Evolutionary conservation across 768 basidiomycete genomes (phyloP).

Genomic region (Termitomyces sp.): DNA sequence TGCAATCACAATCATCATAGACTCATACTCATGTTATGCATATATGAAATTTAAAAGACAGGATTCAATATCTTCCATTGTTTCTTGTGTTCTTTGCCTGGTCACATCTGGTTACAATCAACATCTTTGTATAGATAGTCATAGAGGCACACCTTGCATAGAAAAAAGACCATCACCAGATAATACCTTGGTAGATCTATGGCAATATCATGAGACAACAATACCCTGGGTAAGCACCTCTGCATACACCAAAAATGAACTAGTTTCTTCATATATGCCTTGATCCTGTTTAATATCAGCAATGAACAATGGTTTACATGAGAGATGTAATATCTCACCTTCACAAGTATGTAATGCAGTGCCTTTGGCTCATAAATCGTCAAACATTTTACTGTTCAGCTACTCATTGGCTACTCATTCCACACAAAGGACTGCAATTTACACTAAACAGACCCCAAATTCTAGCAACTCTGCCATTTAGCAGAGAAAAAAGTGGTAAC

Average conservation of each 20-base stretch:
- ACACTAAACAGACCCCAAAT: constrained; percentile 1
- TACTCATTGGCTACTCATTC: no score
- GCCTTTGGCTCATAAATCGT: constrained; percentile 32
- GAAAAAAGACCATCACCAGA: neutral
- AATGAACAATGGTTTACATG: no score
- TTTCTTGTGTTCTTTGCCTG: no score
- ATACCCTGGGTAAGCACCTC: no score
- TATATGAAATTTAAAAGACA: no score
- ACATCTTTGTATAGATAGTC: neutral
- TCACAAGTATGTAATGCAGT: constrained; percentile 29
- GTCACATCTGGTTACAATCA: no score
- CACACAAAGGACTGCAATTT: neutral
- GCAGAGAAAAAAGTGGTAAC: neutral
- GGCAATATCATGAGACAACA: neutral
- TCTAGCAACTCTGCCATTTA: constrained; percentile 1
- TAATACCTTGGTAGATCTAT: neutral
- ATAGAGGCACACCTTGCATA: neutral
- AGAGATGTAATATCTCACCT: constrained; percentile 6
- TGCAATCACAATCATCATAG: no score
- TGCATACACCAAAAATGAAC: neutral
- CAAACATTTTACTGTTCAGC: constrained; percentile 19
- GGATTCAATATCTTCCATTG: no score
- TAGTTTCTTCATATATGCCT: no score
- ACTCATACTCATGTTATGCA: no score
- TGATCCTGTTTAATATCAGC: neutral